A percentile compares a stretch with the other conserved stretches of the same genome.
Evolutionary conservation across 2,329 filamentous ascomycete genomes (phyloP).

Genomic region (Epichloe hybrida): DNA sequence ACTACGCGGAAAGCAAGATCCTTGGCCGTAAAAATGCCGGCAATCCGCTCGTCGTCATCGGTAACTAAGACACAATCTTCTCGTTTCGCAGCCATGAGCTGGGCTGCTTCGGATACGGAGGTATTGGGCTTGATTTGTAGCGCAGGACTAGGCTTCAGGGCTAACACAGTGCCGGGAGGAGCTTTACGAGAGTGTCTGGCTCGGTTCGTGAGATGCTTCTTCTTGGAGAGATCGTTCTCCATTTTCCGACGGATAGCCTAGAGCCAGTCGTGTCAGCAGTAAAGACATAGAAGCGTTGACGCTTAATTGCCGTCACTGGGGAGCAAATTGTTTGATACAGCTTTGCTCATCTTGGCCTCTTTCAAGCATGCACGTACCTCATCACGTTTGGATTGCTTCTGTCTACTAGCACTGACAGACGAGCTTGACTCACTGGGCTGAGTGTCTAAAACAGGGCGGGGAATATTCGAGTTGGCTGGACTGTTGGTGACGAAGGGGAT

Average conservation of each 20-base stretch:
- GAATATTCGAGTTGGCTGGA: slow-evolving; percentile 50
- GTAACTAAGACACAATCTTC: slow-evolving; percentile 97
- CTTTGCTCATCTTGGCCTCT: not conserved
- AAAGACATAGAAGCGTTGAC: not conserved
- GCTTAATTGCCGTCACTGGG: not conserved
- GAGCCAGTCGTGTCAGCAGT: slow-evolving; percentile 4
- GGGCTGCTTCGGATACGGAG: slow-evolving; percentile 88
- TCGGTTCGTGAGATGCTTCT: slow-evolving; percentile 68
- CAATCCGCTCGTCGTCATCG: slow-evolving; percentile 93
- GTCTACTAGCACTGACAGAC: slow-evolving; percentile 80
- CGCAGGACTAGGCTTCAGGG: slow-evolving; percentile 86
- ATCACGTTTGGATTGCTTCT: slow-evolving; percentile 95
- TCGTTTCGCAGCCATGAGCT: slow-evolving; percentile 96
- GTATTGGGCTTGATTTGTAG: slow-evolving; percentile 95
- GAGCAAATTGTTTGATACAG: slow-evolving; percentile 6
- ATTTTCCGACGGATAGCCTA: slow-evolving; percentile 95
- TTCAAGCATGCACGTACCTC: slow-evolving; percentile 53
- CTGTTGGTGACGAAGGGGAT: slow-evolving; percentile 48
- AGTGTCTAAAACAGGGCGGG: slow-evolving; percentile 55
- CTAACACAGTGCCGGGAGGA: slow-evolving; percentile 88
- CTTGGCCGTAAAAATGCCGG: slow-evolving; percentile 97
- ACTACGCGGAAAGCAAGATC: slow-evolving; percentile 96
- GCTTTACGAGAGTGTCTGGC: slow-evolving; percentile 83
- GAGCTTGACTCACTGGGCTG: slow-evolving; percentile 48
- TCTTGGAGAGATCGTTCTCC: slow-evolving; percentile 95